Evolutionary conservation across 805 yeast species (phyloP), one percentile per base, ranked within the genome.

Genomic region (Ogataea dorogensis): DNA sequence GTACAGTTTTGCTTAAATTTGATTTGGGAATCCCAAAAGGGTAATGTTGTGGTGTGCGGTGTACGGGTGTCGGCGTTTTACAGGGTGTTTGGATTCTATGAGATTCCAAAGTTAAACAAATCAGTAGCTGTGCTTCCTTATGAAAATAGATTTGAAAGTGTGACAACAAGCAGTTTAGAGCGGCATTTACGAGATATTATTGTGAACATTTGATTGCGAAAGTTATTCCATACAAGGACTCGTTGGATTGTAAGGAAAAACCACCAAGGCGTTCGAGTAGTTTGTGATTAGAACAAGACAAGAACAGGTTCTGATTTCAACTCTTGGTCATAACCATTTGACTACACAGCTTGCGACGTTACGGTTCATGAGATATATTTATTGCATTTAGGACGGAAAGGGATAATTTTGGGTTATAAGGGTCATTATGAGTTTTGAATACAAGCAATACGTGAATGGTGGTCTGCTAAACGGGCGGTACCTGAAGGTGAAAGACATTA

Each of bases 401-500:
- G 26, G 33, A 8, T 29, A 26, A 18, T 28, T 24, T 15, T 12
- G 32, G 39, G 29, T 28, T 36, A 21, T 17, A 19, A 12, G 28
- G 40, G 15, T 10, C 17, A 29, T 24, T n/a, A 58, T 56, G 63
- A 47, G 52, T 33, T 28, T 51, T 17, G 54, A 52, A 28, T 61
- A 60, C 44, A 45, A 50, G 20, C 34, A 44, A 17, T 63, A 60
- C 36, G 47, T 53, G 13, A 43, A 54, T 13, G 68, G 67, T n/a
- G 59, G 52, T 13, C 67, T 83, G 28, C 65, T 86, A 38, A 72
- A 79, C 42, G 68, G 68, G 36, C 68, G 84, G 38, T 91, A 87
- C 63, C 64, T 67, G 40, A 81, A 81, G 49, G 69, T 87, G 15
- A 78, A 76, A 40, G 86, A 80, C 54, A 75, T 91, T 41, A 86